These are phyloP conservation scores for Didymella arachidicola DNA, from an alignment of 2,329 filamentous ascomycete genomes.

Conservation along the genomic window DNA sequence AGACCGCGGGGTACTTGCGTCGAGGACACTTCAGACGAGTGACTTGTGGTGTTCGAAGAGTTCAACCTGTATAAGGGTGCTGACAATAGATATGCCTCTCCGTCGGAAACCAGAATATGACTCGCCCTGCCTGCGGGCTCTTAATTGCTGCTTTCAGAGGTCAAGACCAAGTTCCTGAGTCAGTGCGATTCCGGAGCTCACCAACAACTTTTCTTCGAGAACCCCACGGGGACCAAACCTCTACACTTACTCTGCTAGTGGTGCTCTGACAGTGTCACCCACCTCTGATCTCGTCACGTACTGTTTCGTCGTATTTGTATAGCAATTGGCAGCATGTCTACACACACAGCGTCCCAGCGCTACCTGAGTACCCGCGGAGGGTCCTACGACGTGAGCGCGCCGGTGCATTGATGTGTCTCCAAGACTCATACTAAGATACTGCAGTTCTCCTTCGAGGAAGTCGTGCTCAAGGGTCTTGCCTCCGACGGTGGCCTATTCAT, in stretches of 20 bases:
- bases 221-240: constrained; percentile 34
- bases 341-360: constrained; percentile 63
- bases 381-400: constrained; percentile 64
- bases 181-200: constrained; percentile 41
- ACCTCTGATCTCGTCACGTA: constrained; percentile 12
- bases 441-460: constrained; percentile 88
- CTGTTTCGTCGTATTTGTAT: constrained; percentile 1
- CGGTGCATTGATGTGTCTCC: constrained; percentile 9
- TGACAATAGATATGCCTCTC: background rate
- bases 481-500: constrained; percentile 89
- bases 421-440: constrained; percentile 25
- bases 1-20: background rate
- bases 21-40: background rate
- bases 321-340: constrained; percentile 46
- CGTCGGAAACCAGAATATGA: background rate
- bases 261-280: constrained; percentile 19
- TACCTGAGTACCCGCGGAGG: constrained; percentile 70
- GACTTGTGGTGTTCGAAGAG: background rate
- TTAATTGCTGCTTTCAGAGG: constrained; percentile 17
- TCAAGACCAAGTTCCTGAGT: constrained; percentile 31
- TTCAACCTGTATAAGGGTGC: background rate
- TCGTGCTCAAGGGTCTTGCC: constrained; percentile 87
- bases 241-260: constrained; percentile 22
- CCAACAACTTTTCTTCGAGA: constrained; percentile 27
- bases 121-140: constrained; percentile 3